Evolutionary conservation across 768 basidiomycete species (phyloP), one percentile per base, ranked within the genome.

Genomic region (Lactarius quietus): DNA sequence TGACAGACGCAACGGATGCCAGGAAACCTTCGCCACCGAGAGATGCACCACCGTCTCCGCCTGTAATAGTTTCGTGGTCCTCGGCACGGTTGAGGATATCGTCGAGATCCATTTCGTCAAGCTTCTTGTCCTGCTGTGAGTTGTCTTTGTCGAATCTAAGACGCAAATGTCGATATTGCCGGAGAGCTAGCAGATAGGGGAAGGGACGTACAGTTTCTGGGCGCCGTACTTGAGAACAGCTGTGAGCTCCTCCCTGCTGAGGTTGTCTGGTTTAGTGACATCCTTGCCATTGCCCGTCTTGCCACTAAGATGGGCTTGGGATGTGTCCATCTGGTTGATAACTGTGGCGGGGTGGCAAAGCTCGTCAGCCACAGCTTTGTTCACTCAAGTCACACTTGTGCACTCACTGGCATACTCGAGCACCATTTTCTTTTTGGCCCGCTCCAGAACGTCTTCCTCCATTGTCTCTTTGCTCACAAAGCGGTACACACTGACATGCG

Each of bases 261-360:
- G 78, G 77, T 90, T 89, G 70, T 90, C 90, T 3, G 91, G 84
- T 74, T 93, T 94, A 66, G 82, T 77, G 26, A 83, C 76, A 58
- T 92, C 90, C 73, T 89, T 91, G 63, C 76, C 76, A 35, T 75
- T 77, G 23, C 84, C 82, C 20, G 61, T 62, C 72, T 93, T 94
- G 63, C 90, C 89, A 73, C 93, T 89, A 60, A 99, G 86, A 77
- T 98, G 93, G 51, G 93, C 92, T 69, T 98, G 97, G 48, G 95
- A 95, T 28, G 97, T 99, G 78, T 99, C 97, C 92, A 98, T 97
- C 78, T 98, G 96, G 78, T 98, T 97, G 81, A 99, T 98, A 80
- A 99, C 95, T 97, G 75, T 57, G 23, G 68, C 26, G 36, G 36
- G 36, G 66, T 29, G 35, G 18, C 17, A 26, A 53, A 23, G 20